Evolutionary conservation across 2,329 filamentous ascomycete species (phyloP), one percentile per base, ranked within the genome.

Genomic region (Colletotrichum tofieldiae): DNA sequence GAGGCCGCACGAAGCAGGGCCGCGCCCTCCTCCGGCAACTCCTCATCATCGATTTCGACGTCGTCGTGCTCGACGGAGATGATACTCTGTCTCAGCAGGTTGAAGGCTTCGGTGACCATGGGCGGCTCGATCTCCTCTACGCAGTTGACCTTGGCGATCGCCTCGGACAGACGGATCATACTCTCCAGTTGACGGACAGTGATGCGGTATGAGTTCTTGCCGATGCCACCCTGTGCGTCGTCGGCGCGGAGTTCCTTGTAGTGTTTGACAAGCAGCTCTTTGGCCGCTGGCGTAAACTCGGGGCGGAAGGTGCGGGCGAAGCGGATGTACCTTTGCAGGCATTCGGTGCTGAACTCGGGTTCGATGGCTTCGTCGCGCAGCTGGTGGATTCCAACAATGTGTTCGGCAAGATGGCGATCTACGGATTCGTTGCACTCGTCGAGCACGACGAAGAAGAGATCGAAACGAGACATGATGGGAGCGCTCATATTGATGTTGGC

Each of bases 401-500:
- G 96, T 79, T 96, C 90, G 2, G 96, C 96, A 5, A 99, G 88
- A 79, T 97, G 94, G 68, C 95, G 93, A 80, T 99, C 96, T 43
- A 97, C 91, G 49, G 89, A 85, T 84, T 98, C 96, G 79, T 98
- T 97, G 81, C 96, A 98, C 79, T 99, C 96, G 80, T 99, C 96
- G 0, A 98, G 89, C 35, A 99, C 93, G 65, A 99, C 95, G 80
- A 99, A 99, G 88, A 99, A 99, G 12, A 99, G 88, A 86, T 99
- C 96, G 83, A 99, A 99, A 87, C 96, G 94, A 65, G 94, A 98
- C 96, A 99, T 99, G 86, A 99, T 99, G 71, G 96, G 96, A 1
- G 96, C 96, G 35, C 93, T 96, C 94, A 99, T 98, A 85, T 98
- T 98, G 84, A 99, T 96, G 82, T 99, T 99, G 74, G 94, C 91